Percentiles rank a stretch among this genome's conserved stretches.
Conservation (phyloP, 495 filamentous ascomycete genomes). For the Penicillium nucicola region DNA sequence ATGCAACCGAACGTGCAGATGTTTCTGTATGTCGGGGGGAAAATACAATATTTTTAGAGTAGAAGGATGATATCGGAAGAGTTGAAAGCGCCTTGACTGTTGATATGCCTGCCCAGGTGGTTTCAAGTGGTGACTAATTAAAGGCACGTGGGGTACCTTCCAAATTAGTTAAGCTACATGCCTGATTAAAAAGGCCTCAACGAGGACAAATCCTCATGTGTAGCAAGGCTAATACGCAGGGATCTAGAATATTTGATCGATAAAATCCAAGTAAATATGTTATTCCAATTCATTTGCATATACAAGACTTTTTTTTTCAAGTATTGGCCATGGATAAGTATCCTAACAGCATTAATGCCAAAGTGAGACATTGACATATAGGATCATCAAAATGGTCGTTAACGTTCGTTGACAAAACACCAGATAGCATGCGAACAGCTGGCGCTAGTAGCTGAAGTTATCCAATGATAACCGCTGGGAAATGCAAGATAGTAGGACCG, state of each 20-base stretch:
- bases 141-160: background rate
- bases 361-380: background rate
- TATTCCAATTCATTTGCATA: background rate
- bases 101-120: constrained; percentile 1
- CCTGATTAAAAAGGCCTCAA: too few relatives aligned
- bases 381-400: background rate
- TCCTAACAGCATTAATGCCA: background rate
- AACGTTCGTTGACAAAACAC: background rate
- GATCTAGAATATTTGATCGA: too few relatives aligned
- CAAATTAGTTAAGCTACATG: too few relatives aligned
- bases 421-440: background rate
- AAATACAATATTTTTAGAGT: background rate
- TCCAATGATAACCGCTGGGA: constrained; percentile 28
- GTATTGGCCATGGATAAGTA: too few relatives aligned
- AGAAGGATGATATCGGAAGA: background rate
- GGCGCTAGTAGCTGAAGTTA: constrained; percentile 10
- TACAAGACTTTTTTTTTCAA: background rate
- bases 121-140: constrained; percentile 1
- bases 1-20: background rate
- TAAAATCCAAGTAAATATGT: background rate
- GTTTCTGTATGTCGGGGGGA: too few relatives aligned
- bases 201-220: too few relatives aligned
- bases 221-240: too few relatives aligned
- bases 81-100: background rate
- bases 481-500: constrained; percentile 24